Evolutionary conservation across 106 monocot species (phyloP), one percentile per base, ranked within the genome.

Genomic region (Dendrobium chrysotoxum): DNA sequence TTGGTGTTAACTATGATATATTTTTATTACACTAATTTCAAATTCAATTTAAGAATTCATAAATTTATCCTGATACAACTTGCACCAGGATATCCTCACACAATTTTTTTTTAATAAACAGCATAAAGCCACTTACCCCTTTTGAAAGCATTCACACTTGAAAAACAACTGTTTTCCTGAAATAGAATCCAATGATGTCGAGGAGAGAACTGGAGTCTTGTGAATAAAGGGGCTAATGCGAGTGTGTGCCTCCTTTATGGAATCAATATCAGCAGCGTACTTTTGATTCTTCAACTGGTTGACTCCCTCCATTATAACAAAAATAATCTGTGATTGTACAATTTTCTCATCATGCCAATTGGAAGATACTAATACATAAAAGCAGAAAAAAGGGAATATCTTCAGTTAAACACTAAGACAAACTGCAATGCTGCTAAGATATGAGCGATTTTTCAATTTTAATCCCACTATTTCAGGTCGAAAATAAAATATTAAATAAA

Each of bases 131-230:
- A 64, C 89, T 90, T 70, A 97, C 97, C 91, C 97, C 73, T 97
- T 97, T 78, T 97, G 97, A 75, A 94, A 97, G 81, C 92, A 97
- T 84, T 97, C 97, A 58, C 92, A 90, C 72, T 97, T 97, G 73
- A 97, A 97, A 80, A 85, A 97, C 67, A 97, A 79, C 18, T 80
- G 82, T 77, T 83, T 92, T 21, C 86, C 89, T 7, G 88, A 83
- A 75, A 92, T 40, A 54, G 77, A 75, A 85, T 97, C 83, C 46
- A 97, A 81, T 11, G 85, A 85, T 72, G 71, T 72, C 28, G 97
- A 94, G 26, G 97, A 79, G 46, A 94, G 80, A 40, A 94, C 92
- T 23, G 97, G 92, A 76, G 97, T 97, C 75, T 46, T 84, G 79
- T 94, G 92, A 68, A 97, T 85, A 55, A 89, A 88, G 11, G 94